A percentile compares a stretch with the other conserved stretches of the same genome.
Conservation (phyloP, 352 stramenopile genomes). For the Phytophthora constricta region DNA sequence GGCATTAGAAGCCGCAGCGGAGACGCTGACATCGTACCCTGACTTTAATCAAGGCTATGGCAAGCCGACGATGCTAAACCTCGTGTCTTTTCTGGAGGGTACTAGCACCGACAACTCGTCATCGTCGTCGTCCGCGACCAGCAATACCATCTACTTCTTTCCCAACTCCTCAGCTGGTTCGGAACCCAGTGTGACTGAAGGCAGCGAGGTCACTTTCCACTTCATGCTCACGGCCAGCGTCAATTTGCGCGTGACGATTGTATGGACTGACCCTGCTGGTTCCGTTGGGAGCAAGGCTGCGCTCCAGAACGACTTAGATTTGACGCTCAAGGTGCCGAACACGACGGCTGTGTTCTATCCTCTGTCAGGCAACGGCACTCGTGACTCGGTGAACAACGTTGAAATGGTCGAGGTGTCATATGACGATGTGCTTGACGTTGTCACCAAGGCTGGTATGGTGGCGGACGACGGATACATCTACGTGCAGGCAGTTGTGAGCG, state of each 20-base stretch:
- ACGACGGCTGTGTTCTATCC: conserved; percentile 64
- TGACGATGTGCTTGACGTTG: conserved; percentile 43
- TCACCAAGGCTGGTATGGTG: conserved; percentile 37
- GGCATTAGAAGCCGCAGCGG: conserved; percentile 42
- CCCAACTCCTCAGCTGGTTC: conserved; percentile 54
- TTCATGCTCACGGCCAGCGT: conserved; percentile 61
- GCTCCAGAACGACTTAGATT: conserved; percentile 77
- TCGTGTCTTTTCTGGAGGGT: conserved; percentile 51
- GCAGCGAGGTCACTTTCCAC: conserved; percentile 53
- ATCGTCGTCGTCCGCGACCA: conserved; percentile 20
- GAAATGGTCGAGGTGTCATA: conserved; percentile 82
- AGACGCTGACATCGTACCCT: conserved; percentile 49
- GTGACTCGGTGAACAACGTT: conserved; percentile 76
- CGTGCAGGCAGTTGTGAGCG: conserved; percentile 67
- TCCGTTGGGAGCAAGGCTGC: conserved; percentile 55
- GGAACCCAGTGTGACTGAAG: conserved; percentile 62
- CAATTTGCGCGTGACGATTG: conserved; percentile 71
- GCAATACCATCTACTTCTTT: conserved; percentile 58
- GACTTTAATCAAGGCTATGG: conserved; percentile 84
- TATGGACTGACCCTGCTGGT: conserved; percentile 74
- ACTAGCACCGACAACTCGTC: conserved; percentile 12
- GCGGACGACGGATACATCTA: conserved; percentile 48
- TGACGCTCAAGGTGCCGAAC: conserved; percentile 62
- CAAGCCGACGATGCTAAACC: conserved; percentile 68
- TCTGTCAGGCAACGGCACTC: conserved; percentile 62